phyloP scores from a whole-genome alignment of 257 asterid genomes.

The Avicennia marina region DNA sequence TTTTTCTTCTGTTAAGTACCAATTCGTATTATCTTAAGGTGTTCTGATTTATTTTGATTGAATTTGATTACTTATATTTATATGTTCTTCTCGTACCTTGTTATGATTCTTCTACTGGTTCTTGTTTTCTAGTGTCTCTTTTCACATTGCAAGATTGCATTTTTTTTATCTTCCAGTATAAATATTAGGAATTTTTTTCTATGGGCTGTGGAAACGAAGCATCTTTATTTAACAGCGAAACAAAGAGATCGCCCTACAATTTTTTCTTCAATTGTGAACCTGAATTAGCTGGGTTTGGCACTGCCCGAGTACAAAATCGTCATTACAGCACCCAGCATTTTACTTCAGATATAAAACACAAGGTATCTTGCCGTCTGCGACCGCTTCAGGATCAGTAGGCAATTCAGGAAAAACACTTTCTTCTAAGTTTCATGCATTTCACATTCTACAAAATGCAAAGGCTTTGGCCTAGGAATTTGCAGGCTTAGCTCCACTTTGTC shows the following conservation, averaged over 20 bases:
- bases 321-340: conserved; percentile 35
- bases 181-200: too few species aligned
- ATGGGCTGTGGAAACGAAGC: too few species aligned
- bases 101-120: too few species aligned
- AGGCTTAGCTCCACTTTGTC: neutral
- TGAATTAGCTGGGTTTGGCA: conserved; percentile 20
- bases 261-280: conserved; percentile 23
- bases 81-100: too few species aligned
- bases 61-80: too few species aligned
- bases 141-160: too few species aligned
- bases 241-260: conserved; percentile 21
- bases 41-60: too few species aligned
- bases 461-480: neutral
- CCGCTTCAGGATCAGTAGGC: neutral
- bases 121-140: too few species aligned
- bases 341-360: conserved; percentile 27
- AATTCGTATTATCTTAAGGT: too few species aligned
- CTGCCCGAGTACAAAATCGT: conserved; percentile 13
- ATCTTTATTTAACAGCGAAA: conserved; percentile 18
- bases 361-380: conserved; percentile 29
- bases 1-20: too few species aligned
- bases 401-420: neutral
- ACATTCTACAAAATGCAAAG: neutral
- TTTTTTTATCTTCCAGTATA: conserved; percentile 14
- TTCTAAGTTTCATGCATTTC: neutral